Percentiles rank a stretch among this genome's conserved stretches.
Evolutionary conservation across 805 yeast genomes (phyloP).

Genomic region (Citeromyces nyonsensis): DNA sequence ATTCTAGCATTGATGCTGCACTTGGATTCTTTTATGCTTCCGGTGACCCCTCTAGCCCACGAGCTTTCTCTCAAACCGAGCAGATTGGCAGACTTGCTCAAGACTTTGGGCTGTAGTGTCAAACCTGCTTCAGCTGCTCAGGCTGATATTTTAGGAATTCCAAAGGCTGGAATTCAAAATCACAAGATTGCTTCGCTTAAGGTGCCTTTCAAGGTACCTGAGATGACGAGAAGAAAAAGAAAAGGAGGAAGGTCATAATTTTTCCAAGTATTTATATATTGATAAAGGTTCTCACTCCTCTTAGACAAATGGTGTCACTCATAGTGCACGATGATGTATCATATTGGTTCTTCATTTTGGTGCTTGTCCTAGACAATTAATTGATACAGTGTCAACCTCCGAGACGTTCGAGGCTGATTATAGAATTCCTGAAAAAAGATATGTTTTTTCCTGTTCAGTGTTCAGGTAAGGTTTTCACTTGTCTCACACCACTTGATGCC

Average conservation of each 20-base stretch:
- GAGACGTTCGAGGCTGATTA: too few species aligned
- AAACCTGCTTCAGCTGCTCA: constrained; percentile 60
- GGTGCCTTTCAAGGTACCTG: constrained; percentile 86
- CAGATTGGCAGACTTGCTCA: constrained; percentile 49
- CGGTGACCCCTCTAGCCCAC: constrained; percentile 67
- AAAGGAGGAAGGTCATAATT: constrained; percentile 6
- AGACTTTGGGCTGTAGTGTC: constrained; percentile 69
- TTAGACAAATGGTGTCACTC: too few species aligned
- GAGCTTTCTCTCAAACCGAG: constrained; percentile 75
- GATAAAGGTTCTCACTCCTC: too few species aligned
- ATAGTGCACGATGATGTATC: too few species aligned
- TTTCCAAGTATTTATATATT: constrained; percentile 1
- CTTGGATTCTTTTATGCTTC: constrained; percentile 61
- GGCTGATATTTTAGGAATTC: constrained; percentile 58
- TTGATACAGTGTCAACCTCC: too few species aligned
- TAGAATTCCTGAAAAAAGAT: too few species aligned
- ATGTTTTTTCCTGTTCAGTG: too few species aligned
- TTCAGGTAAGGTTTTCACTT: too few species aligned
- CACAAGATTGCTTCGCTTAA: constrained; percentile 72
- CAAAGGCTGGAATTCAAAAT: constrained; percentile 31
- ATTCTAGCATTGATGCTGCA: constrained; percentile 60
- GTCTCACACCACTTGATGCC: too few species aligned
- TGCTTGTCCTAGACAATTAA: too few species aligned
- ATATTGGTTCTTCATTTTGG: too few species aligned
- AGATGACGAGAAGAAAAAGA: constrained; percentile 53